Percentiles rank a stretch among this genome's conserved stretches.
Conservation (phyloP, 805 yeast genomes). For the Saccharomyces eubayanus region DNA sequence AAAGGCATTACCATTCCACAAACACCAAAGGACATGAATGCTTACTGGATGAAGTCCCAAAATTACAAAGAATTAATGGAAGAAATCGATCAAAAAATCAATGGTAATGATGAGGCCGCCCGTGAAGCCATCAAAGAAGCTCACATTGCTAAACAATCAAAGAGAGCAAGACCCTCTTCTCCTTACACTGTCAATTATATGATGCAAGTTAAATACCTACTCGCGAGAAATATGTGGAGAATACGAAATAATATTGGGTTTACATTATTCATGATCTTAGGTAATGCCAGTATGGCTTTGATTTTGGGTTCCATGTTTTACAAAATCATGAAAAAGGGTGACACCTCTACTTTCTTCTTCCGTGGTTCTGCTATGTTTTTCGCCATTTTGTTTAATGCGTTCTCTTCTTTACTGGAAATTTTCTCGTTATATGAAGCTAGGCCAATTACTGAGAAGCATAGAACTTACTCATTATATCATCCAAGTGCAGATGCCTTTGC, state of each 20-base stretch:
- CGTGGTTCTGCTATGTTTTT: conserved; percentile 59
- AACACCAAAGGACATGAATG: conserved; percentile 44
- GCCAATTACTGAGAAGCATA: conserved; percentile 52
- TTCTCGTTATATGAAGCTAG: conserved; percentile 45
- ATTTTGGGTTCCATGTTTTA: conserved; percentile 47
- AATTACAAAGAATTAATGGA: conserved; percentile 34
- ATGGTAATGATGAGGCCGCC: conserved; percentile 3
- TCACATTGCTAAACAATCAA: conserved; percentile 43
- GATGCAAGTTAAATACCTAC: conserved; percentile 42
- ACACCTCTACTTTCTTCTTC: conserved; percentile 40
- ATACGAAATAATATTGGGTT: conserved; percentile 39
- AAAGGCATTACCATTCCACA: conserved; percentile 44
- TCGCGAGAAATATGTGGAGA: conserved; percentile 40
- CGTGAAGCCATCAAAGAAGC: conserved; percentile 23
- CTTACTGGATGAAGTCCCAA: conserved; percentile 42
- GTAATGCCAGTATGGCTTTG: conserved; percentile 43
- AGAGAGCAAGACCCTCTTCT: conserved; percentile 36
- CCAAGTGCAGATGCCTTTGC: conserved; percentile 61
- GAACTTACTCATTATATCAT: conserved; percentile 48
- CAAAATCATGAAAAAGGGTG: conserved; percentile 31
- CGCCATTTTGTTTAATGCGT: conserved; percentile 53
- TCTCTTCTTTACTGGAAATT: conserved; percentile 50
- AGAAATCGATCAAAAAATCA: conserved; percentile 35
- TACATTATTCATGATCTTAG: conserved; percentile 33
- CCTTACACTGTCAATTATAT: conserved; percentile 42